Conservation (phyloP, 225 moss, liverwort and hornwort species). For the Climacium dendroides region DNA sequence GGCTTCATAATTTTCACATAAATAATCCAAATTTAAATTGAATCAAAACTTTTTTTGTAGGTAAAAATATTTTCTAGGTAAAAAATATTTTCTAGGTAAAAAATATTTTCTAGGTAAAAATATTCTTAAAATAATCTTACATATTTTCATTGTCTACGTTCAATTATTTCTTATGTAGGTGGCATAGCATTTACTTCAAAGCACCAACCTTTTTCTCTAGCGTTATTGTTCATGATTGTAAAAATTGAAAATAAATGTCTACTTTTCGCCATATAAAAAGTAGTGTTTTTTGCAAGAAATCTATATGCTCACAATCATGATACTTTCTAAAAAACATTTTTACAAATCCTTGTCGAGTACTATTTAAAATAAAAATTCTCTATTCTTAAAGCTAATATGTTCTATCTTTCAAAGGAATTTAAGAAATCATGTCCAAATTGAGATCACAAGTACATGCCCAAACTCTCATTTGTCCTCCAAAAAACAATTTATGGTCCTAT, state of each 20-base stretch:
- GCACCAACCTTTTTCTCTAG: neutral
- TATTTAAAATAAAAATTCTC: neutral
- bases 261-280: neutral
- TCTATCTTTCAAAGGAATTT: neutral
- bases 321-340: neutral
- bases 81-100: neutral
- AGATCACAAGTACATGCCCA: too few relatives aligned
- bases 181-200: neutral
- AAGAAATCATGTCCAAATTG: neutral
- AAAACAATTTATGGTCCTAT: too few relatives aligned
- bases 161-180: fast-evolving
- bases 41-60: neutral
- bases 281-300: neutral
- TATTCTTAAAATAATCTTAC: too few relatives aligned
- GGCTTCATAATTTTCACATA: neutral
- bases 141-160: fast-evolving
- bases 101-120: neutral
- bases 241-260: neutral
- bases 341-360: too few relatives aligned
- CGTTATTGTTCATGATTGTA: neutral
- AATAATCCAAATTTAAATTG: neutral
- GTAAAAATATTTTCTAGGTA: neutral
- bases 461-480: too few relatives aligned
- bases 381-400: neutral
- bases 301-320: too few relatives aligned